phyloP scores from a whole-genome alignment of 2,329 filamentous ascomycete species.

The Penicillium decumbens region DNA sequence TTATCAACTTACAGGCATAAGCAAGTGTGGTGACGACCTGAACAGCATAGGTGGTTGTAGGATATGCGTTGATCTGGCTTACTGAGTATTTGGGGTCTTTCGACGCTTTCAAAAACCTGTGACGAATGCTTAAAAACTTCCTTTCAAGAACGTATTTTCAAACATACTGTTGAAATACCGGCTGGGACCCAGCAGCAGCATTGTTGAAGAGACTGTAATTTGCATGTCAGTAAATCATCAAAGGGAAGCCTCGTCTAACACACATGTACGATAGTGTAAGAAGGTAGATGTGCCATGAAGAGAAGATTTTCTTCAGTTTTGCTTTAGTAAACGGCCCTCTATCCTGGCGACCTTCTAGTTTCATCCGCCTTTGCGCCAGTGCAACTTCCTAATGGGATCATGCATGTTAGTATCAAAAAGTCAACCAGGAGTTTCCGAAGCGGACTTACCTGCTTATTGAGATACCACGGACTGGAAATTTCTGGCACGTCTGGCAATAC shows the following conservation, averaged over 20 bases:
- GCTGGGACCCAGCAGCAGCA: slow-evolving; percentile 48
- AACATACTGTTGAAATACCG: slow-evolving; percentile 51
- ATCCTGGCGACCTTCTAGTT: slow-evolving; percentile 46
- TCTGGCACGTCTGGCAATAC: slow-evolving; percentile 50
- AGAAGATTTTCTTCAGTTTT: slow-evolving; percentile 59
- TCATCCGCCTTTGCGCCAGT: slow-evolving; percentile 49
- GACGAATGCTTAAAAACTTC: background rate
- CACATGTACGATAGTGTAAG: slow-evolving; percentile 56
- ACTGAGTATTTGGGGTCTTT: slow-evolving; percentile 45
- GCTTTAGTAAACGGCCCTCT: slow-evolving; percentile 45
- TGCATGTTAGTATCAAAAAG: background rate
- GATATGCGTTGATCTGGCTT: slow-evolving; percentile 49
- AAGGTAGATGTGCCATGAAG: slow-evolving; percentile 61
- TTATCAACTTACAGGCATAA: slow-evolving; percentile 51
- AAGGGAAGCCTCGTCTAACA: slow-evolving; percentile 2
- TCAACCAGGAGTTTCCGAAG: background rate
- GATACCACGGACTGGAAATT: slow-evolving; percentile 48
- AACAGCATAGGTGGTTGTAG: slow-evolving; percentile 55
- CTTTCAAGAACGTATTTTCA: background rate
- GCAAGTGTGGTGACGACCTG: slow-evolving; percentile 57
- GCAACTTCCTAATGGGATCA: slow-evolving; percentile 36
- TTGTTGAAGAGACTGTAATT: slow-evolving; percentile 56
- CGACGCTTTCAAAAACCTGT: slow-evolving; percentile 30
- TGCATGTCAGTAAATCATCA: background rate
- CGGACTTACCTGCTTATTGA: slow-evolving; percentile 35